Evolutionary conservation across 2,329 filamentous ascomycete species (phyloP).

Genomic region (Aureobasidium namibiae): DNA sequence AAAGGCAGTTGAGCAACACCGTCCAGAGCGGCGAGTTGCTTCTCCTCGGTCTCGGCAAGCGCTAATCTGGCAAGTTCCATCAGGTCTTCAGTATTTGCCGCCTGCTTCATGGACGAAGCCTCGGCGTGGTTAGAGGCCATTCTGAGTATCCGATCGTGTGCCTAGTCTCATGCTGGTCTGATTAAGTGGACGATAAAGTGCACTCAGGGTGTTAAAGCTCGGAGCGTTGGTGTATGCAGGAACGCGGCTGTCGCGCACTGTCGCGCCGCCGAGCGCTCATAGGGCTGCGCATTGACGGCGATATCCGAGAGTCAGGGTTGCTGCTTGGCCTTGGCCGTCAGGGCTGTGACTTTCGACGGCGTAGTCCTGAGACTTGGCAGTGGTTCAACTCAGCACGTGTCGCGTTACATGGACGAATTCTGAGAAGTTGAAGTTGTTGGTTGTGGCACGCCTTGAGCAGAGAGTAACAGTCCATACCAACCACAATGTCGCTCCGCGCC

Average conservation of each 20-base stretch:
- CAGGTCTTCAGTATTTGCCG: slow-evolving; percentile 13
- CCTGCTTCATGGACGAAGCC: slow-evolving; percentile 5
- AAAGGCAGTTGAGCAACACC: slow-evolving; percentile 13
- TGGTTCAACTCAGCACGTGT: too few species aligned
- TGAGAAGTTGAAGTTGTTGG: slow-evolving; percentile 9
- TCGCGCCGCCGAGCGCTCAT: background rate
- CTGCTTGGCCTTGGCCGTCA: background rate
- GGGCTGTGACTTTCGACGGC: too few species aligned
- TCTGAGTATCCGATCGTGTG: slow-evolving; percentile 8
- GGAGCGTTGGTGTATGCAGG: slow-evolving; percentile 11
- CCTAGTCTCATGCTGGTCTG: slow-evolving; percentile 1
- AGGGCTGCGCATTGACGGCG: background rate
- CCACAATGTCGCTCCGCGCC: slow-evolving; percentile 31
- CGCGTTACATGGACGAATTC: too few species aligned
- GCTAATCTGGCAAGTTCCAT: slow-evolving; percentile 16
- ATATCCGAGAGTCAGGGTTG: background rate
- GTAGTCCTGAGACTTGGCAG: too few species aligned
- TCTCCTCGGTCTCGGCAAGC: slow-evolving; percentile 16
- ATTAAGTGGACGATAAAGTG: background rate
- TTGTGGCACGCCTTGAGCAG: background rate
- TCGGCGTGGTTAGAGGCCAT: slow-evolving; percentile 11
- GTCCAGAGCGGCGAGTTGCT: slow-evolving; percentile 13
- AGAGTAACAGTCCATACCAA: background rate
- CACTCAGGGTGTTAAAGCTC: background rate
- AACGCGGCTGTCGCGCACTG: slow-evolving; percentile 1